Conservation (phyloP, 2,329 filamentous ascomycete species). For the Ophiostoma himal-ulmi region DNA sequence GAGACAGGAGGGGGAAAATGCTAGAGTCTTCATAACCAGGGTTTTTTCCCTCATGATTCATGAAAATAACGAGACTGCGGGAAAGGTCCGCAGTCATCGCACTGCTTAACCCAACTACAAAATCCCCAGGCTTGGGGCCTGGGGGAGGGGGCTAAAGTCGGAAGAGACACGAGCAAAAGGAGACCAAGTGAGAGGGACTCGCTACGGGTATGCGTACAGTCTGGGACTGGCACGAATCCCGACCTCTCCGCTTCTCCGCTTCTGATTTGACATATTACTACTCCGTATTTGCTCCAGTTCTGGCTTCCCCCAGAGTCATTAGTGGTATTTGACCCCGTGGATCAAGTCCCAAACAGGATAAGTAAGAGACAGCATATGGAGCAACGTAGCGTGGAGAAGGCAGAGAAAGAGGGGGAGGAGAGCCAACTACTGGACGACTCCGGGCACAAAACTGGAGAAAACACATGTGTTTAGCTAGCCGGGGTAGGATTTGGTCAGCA, state of each 20-base stretch:
- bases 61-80: not conserved
- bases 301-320: constrained; percentile 11
- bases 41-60: constrained; percentile 10
- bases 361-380: not conserved
- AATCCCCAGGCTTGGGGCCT: not conserved
- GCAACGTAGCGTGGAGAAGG: constrained; percentile 12
- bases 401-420: constrained; percentile 10
- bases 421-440: constrained; percentile 10
- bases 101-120: not conserved
- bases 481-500: constrained; percentile 10
- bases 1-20: not conserved
- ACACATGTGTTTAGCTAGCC: not conserved
- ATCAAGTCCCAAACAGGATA: not conserved
- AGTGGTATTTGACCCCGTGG: constrained; percentile 10
- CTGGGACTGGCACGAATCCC: not conserved
- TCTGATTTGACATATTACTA: constrained; percentile 4
- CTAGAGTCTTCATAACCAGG: not conserved
- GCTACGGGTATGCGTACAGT: constrained; percentile 4
- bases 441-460: constrained; percentile 12
- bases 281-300: constrained; percentile 8
- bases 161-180: not conserved
- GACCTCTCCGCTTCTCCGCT: constrained; percentile 12
- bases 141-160: not conserved
- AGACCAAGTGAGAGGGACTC: not conserved
- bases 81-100: not conserved